Base-by-base conservation (phyloP, 2,329 filamentous ascomycete species). In the Sarocladium kiliense region DNA sequence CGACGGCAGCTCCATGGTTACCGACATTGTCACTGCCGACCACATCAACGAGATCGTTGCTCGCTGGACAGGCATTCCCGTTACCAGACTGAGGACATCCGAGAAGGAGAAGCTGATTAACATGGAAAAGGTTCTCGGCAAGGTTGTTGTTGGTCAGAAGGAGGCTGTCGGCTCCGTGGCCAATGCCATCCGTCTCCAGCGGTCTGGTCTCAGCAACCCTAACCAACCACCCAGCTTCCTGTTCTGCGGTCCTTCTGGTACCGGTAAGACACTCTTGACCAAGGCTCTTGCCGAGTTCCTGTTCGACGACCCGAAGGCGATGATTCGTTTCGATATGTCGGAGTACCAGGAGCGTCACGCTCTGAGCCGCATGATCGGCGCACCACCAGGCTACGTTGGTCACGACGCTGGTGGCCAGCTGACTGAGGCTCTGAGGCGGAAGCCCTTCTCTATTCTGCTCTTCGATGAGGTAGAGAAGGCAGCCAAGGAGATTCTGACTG, bases 291-390 rank as follows among this genome's bases (percentile, higher is more conserved):
- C 94, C 50, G 94, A 99, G 71, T 99, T 99, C 77, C 79, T 99
- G 26, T 99, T 99, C 75, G 94, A 99, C 68, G 94, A 99, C 63
- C 76, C 93, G 25, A 97, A 97, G 77, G 79, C 93, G 32, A 97
- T 99, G 94, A 96, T 99, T 64, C 88, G 94, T 37, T 96, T 99
- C 75, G 94, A 99, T 70, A 99, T 99, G 94, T 97, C 93, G 4
- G 94, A 99, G 73, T 99, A 99, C 72, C 95, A 99, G 72, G 94
- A 99, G 73, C 87, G 93, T 4, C 94, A 99, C 70, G 88, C 93
- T 1, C 82, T 99, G 14, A 96, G 91, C 69, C 86, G 94, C 58
- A 97, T 99, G 91, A 99, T 99, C 63, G 94, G 94, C 68, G 92
- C 94, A 19, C 94, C 94, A 19, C 94, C 94, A 3, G 94, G 94